Evolutionary conservation across 768 basidiomycete genomes (phyloP), one percentile per base, ranked within the genome.

Genomic region (Brasilioporus rufonigricans): DNA sequence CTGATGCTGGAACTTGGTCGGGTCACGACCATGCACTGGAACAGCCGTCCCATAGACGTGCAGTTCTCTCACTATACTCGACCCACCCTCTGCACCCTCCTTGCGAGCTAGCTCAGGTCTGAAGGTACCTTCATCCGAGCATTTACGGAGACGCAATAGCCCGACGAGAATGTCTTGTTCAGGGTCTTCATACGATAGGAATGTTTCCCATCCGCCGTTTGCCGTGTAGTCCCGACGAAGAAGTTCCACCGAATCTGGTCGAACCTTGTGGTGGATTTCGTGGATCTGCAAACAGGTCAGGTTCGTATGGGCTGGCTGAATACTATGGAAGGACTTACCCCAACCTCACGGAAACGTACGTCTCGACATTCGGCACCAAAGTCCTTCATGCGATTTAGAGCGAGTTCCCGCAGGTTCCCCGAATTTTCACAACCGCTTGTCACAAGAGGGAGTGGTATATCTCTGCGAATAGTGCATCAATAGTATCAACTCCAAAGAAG

Each of bases 121-220:
- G 77, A 95, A 99, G 3, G 96, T 98, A 2, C 95, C 95, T 58
- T 98, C 96, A 53, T 95, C 92, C 1, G 93, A 96, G 67, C 97
- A 98, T 69, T 95, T 98, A 47, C 97, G 79, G 63, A 99, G 75
- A 31, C 97, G 84, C 36, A 99, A 78, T 27, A 99, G 74, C 21
- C 97, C 97, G 56, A 99, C 85, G 43, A 99, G 84, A 70, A 99
- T 98, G 65, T 99, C 97, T 50, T 84, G 85, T 72, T 94, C 93
- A 7, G 97, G 96, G 70, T 99, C 97, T 74, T 99, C 97, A 68
- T 98, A 99, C 27, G 95, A 96, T 6, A 99, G 75, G 82, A 99
- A 99, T 2, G 97, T 98, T 75, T 99, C 97, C 97, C 97, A 99
- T 44, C 97, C 95, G 7, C 95, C 96, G 66, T 98, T 99, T 29